A percentile compares a stretch with the other conserved stretches of the same genome.
Evolutionary conservation across 1,139 yeast genomes (phyloP).

Genomic region (Scheffersomyces segobiensis): DNA sequence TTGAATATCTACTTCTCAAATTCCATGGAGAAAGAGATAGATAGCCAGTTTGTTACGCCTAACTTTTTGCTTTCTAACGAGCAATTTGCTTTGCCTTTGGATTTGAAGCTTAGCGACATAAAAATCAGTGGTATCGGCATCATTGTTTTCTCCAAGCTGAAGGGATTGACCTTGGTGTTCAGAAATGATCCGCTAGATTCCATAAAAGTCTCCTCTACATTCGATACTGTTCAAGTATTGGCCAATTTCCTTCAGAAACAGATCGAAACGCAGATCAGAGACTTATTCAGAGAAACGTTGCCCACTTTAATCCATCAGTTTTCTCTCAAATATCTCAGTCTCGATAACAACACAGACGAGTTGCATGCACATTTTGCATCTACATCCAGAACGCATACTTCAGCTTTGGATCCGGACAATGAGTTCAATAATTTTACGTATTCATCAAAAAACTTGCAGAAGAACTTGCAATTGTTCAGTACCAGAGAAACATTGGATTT

Average conservation of each 20-base stretch:
- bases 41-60: slow-evolving; percentile 57
- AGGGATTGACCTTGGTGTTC: slow-evolving; percentile 83
- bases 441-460: slow-evolving; percentile 55
- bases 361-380: slow-evolving; percentile 18
- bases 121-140: slow-evolving; percentile 79
- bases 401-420: slow-evolving; percentile 47
- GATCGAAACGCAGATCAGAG: slow-evolving; percentile 79
- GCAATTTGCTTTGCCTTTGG: slow-evolving; percentile 76
- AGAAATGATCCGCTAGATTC: slow-evolving; percentile 86
- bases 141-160: slow-evolving; percentile 76
- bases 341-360: slow-evolving; percentile 38
- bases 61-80: slow-evolving; percentile 65
- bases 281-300: slow-evolving; percentile 77
- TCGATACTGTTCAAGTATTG: slow-evolving; percentile 81
- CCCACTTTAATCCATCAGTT: slow-evolving; percentile 80
- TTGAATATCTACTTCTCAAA: slow-evolving; percentile 64
- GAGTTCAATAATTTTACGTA: slow-evolving; percentile 8
- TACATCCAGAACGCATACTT: slow-evolving; percentile 14
- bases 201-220: slow-evolving; percentile 79
- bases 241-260: slow-evolving; percentile 80
- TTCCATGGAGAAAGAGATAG: slow-evolving; percentile 41
- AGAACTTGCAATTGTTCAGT: slow-evolving; percentile 67
- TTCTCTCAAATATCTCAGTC: slow-evolving; percentile 68
- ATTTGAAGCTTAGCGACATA: slow-evolving; percentile 71
- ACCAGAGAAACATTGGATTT: slow-evolving; percentile 79